These are phyloP conservation scores for Moricandia arvensis DNA, from an alignment of 345 rosid species.

Conservation along the genomic window DNA sequence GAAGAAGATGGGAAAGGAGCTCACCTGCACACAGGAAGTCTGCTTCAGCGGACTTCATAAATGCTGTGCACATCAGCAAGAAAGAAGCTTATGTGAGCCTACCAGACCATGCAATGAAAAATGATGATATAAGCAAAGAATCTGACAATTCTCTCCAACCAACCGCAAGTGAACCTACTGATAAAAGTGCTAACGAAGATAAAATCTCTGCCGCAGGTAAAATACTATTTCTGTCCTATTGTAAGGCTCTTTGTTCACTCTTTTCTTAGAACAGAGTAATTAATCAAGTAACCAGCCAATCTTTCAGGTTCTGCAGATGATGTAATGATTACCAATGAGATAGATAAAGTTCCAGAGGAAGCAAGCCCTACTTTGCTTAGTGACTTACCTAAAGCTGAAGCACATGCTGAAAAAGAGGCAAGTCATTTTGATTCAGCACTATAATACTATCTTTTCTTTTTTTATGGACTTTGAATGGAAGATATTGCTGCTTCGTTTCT, in stretches of 20 bases:
- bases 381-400: constrained; percentile 23
- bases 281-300: not conserved
- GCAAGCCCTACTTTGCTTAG: constrained; percentile 23
- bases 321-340: constrained; percentile 36
- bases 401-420: constrained; percentile 32
- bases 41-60: constrained; percentile 41
- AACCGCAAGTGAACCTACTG: constrained; percentile 27
- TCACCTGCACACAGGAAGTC: constrained; percentile 56
- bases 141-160: not conserved
- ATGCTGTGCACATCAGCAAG: constrained; percentile 38
- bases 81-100: constrained; percentile 44
- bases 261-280: not conserved
- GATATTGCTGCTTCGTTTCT: constrained; percentile 1
- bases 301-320: constrained; percentile 42
- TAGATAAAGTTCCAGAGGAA: constrained; percentile 39
- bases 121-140: constrained; percentile 37
- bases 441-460: too few relatives aligned
- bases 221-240: constrained; percentile 13
- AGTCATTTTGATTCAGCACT: constrained; percentile 20
- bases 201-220: constrained; percentile 36
- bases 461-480: too few relatives aligned
- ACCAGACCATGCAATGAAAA: constrained; percentile 31
- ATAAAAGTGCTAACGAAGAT: constrained; percentile 26
- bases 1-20: constrained; percentile 51
- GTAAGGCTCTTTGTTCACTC: constrained; percentile 15